Conservation (phyloP, 768 basidiomycete genomes). For the Candolleomyces aberdarensis region DNA sequence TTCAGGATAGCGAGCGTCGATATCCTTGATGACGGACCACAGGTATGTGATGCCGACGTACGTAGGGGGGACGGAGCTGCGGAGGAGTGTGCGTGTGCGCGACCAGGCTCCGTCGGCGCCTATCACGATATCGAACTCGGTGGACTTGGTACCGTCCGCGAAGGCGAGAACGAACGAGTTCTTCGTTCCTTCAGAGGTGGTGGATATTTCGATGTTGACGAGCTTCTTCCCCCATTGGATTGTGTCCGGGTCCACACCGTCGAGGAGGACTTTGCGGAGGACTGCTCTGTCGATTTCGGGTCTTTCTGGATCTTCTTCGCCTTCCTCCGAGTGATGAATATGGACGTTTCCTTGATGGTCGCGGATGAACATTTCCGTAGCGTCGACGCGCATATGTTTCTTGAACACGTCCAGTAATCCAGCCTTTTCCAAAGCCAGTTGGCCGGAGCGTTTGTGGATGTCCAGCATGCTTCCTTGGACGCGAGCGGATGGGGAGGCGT, state of each 20-base stretch:
- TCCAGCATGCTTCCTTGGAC: slow-evolving; percentile 26
- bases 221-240: slow-evolving; percentile 21
- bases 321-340: slow-evolving; percentile 1
- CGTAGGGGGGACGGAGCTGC: slow-evolving; percentile 24
- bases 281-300: slow-evolving; percentile 24
- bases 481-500: slow-evolving; percentile 15
- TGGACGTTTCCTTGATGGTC: slow-evolving; percentile 11
- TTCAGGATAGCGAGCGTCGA: slow-evolving; percentile 17
- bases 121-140: slow-evolving; percentile 20
- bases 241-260: slow-evolving; percentile 17
- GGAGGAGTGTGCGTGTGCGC: slow-evolving; percentile 23
- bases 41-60: slow-evolving; percentile 28
- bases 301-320: slow-evolving; percentile 6
- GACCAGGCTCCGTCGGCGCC: slow-evolving; percentile 38
- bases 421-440: slow-evolving; percentile 19
- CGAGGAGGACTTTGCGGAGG: slow-evolving; percentile 22
- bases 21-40: slow-evolving; percentile 13
- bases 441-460: slow-evolving; percentile 22
- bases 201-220: slow-evolving; percentile 5
- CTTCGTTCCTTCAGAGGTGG: slow-evolving; percentile 5
- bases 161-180: background rate
- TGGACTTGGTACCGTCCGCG: too few species aligned
- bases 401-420: slow-evolving; percentile 22
- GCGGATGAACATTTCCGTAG: slow-evolving; percentile 14
- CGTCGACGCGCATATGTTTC: slow-evolving; percentile 15